These are phyloP conservation scores for Jimgerdemannia lactiflua DNA, from an alignment of 192 early-diverging fungal species.

Conservation along the genomic window DNA sequence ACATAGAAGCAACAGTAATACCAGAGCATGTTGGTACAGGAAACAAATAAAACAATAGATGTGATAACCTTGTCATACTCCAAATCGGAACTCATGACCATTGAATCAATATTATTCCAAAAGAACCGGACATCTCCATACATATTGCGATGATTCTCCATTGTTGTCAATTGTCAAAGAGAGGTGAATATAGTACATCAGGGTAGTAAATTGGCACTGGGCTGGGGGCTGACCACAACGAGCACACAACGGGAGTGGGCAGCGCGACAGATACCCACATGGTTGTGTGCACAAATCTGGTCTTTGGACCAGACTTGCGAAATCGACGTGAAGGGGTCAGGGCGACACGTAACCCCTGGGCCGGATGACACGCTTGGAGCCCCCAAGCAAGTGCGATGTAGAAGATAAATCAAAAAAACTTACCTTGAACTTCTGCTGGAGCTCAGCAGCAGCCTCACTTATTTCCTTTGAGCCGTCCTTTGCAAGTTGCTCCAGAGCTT, in stretches of 20 bases:
- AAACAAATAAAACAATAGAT: too few relatives aligned
- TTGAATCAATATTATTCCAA: conserved; percentile 7
- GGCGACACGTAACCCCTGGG: conserved; percentile 1
- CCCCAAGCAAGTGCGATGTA: conserved; percentile 2
- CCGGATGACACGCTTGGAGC: conserved; percentile 8
- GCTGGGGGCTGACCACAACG: neutral
- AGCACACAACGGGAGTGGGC: conserved; percentile 4
- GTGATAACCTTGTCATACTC: too few relatives aligned
- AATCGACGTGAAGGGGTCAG: conserved; percentile 8
- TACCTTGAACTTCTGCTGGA: conserved; percentile 7
- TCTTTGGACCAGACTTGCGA: neutral
- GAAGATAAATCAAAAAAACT: conserved; percentile 8
- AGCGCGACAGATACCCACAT: conserved; percentile 9
- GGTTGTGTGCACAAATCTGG: conserved; percentile 14
- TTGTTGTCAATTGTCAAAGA: neutral
- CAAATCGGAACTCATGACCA: too few relatives aligned
- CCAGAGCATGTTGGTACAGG: too few relatives aligned
- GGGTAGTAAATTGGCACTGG: neutral
- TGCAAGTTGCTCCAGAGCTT: conserved; percentile 8
- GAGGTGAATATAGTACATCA: neutral
- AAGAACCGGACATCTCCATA: conserved; percentile 10
- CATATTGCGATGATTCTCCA: conserved; percentile 10
- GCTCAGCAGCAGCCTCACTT: conserved; percentile 4
- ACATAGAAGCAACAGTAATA: too few relatives aligned
- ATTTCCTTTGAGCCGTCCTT: conserved; percentile 16